A percentile compares a stretch with the other conserved stretches of the same genome.
phyloP scores from a whole-genome alignment of 345 rosid genomes.

The Erucastrum elatum region DNA sequence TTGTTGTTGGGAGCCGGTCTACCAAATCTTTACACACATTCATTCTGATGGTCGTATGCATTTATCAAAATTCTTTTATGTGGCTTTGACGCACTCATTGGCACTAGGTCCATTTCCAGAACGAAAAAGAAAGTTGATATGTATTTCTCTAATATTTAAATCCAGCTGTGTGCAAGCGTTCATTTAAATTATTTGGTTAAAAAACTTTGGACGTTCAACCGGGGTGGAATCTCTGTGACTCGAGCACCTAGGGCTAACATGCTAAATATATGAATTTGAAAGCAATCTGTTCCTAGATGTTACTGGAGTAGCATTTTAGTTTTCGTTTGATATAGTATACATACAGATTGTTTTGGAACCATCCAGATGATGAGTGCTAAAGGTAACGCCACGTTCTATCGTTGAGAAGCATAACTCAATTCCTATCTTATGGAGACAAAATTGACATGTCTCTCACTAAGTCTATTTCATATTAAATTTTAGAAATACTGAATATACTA shows the following conservation, averaged over 20 bases:
- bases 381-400: constrained; percentile 37
- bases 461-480: constrained; percentile 26
- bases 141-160: background rate
- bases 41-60: constrained; percentile 12
- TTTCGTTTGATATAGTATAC: background rate
- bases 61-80: constrained; percentile 7
- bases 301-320: background rate
- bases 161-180: background rate
- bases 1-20: constrained; percentile 26
- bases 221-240: background rate
- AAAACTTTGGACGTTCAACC: background rate
- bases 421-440: constrained; percentile 33
- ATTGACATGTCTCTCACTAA: constrained; percentile 28
- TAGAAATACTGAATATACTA: background rate
- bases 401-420: constrained; percentile 26
- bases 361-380: constrained; percentile 20
- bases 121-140: background rate
- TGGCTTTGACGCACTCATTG: background rate
- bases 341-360: constrained; percentile 10
- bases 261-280: background rate
- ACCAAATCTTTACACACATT: constrained; percentile 19
- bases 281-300: background rate
- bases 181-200: background rate
- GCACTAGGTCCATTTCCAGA: constrained; percentile 6
- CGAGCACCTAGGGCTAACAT: background rate